Evolutionary conservation across 1,139 yeast species (phyloP).

Genomic region (Hanseniaspora gamundiae): DNA sequence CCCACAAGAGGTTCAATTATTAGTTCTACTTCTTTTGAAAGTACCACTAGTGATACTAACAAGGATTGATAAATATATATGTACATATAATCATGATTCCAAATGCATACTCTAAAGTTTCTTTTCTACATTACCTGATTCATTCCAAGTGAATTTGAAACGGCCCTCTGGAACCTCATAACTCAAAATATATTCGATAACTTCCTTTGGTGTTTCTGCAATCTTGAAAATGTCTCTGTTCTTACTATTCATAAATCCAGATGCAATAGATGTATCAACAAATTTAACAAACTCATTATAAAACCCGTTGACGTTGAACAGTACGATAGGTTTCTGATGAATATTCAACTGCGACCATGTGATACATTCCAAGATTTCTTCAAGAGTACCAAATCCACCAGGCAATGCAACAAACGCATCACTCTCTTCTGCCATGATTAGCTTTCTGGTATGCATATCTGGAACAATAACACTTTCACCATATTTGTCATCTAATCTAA

Average conservation of each 20-base stretch:
- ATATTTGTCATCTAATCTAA: conserved; percentile 41
- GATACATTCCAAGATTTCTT: conserved; percentile 79
- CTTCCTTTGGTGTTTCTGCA: conserved; percentile 58
- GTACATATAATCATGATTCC: not conserved
- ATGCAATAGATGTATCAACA: conserved; percentile 40
- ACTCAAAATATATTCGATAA: conserved; percentile 44
- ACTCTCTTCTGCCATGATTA: conserved; percentile 79
- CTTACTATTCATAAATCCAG: conserved; percentile 56
- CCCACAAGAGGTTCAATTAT: not conserved
- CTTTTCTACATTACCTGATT: conserved; percentile 13
- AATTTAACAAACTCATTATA: conserved; percentile 59
- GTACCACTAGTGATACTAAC: not conserved
- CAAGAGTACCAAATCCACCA: conserved; percentile 87
- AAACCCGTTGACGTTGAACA: conserved; percentile 71
- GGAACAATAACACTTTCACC: conserved; percentile 74
- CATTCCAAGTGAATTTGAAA: conserved; percentile 62
- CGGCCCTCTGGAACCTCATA: conserved; percentile 66
- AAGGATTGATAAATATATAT: not conserved
- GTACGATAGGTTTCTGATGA: conserved; percentile 67
- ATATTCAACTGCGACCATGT: conserved; percentile 88
- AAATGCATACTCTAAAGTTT: not conserved
- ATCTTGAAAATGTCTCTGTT: conserved; percentile 61
- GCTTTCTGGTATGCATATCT: conserved; percentile 86
- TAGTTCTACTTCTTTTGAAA: not conserved
- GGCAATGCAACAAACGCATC: conserved; percentile 83